Base-by-base conservation (phyloP, 257 asterid genomes). In the Oldenlandia corymbosa region DNA sequence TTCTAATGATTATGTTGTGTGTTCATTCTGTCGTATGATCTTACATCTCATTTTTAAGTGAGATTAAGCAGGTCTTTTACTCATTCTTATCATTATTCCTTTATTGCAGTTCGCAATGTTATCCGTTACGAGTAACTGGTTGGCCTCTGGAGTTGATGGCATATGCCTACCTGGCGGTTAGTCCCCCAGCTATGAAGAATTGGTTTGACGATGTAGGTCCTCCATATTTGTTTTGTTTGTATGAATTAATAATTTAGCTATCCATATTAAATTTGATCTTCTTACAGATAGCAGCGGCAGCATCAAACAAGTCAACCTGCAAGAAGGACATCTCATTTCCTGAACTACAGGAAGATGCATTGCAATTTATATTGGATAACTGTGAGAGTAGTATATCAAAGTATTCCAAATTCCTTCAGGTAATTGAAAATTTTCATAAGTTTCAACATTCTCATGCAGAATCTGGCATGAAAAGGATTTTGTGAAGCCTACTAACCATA, bases 121-220 rank as follows among this genome's bases (percentile, higher is more conserved):
- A 72, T 81, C 98, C 98, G 12, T 10, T 88, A 70, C 98, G 79
- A 88, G 74, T 91, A 64, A 84, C 94, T 6, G 98, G 98, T 49
- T 91, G 98, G 98, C 95, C 98, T 0, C 65, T 79, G 74, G 98
- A 88, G 81, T 71, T 91, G 78, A 88, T 86, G 98, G 98, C 98
- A 0, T 91, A 76, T 78, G 98, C 96, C 59, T 88, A 83, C 82
- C 79, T 91, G 51, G 96, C 86, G 43, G 96, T 86, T 34, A 84
- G 95, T 81, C 98, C 98, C 41, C 88, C 92, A 18, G 84, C 84
- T 59, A 84, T 91, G 98, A 76, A 34, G 69, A 72, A 67, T 63
- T 81, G 65, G 77, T 91, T 88, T 70, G 87, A 83, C 66, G 88
- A 85, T 91, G 97, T 91, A 62, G n/a, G n/a, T n/a, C n/a, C n/a